A percentile compares a stretch with the other conserved stretches of the same genome.
These are phyloP conservation scores for Epichloe gansuensis DNA, from an alignment of 2,329 filamentous ascomycete genomes.

Conservation along the genomic window DNA sequence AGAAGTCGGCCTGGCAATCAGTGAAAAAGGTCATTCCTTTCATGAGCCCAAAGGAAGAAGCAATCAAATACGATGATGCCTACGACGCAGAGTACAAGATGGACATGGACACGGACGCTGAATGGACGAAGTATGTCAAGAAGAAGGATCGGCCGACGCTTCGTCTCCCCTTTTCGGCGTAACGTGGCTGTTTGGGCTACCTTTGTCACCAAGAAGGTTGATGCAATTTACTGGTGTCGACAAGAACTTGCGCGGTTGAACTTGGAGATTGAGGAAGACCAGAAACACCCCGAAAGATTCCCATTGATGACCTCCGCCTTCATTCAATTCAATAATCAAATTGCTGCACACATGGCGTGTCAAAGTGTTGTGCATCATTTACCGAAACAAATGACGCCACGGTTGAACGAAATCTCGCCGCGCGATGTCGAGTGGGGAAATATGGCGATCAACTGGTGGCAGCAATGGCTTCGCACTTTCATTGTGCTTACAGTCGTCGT, in stretches of 20 bases:
- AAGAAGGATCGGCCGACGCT: conserved; percentile 77
- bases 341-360: conserved; percentile 95
- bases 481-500: conserved; percentile 53
- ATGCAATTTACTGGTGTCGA: conserved; percentile 87
- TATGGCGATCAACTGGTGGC: conserved; percentile 93
- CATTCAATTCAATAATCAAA: conserved; percentile 96
- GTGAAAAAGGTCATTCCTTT: conserved; percentile 40
- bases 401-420: conserved; percentile 86
- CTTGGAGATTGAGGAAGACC: conserved; percentile 81
- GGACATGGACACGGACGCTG: conserved; percentile 50
- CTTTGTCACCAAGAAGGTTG: conserved; percentile 79
- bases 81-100: conserved; percentile 46
- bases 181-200: conserved; percentile 68
- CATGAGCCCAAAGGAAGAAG: conserved; percentile 27
- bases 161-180: conserved; percentile 52
- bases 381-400: conserved; percentile 85
- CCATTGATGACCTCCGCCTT: conserved; percentile 94
- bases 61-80: conserved; percentile 47
- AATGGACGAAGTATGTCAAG: conserved; percentile 75
- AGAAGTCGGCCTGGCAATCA: conserved; percentile 38
- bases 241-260: conserved; percentile 79
- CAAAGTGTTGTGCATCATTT: conserved; percentile 84
- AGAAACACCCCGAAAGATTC: conserved; percentile 72
- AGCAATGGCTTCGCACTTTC: conserved; percentile 61
- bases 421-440: conserved; percentile 95